These are phyloP conservation scores for Fusarium foetens DNA, from an alignment of 2,329 filamentous ascomycete genomes.

Conservation along the genomic window DNA sequence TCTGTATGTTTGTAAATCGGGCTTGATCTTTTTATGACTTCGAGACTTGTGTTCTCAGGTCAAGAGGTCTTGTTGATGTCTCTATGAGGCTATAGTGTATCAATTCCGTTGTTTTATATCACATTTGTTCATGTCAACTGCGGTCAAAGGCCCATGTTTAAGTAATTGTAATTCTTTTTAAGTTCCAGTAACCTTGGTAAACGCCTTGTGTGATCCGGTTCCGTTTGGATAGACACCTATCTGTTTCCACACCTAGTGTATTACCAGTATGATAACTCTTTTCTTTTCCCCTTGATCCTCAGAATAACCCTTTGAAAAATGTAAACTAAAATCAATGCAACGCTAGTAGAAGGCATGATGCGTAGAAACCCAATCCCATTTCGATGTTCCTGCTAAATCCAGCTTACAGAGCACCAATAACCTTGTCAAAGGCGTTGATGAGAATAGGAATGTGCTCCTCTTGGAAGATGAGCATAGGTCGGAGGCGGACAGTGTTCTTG, in stretches of 20 bases:
- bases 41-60: neutral
- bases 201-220: constrained; percentile 40
- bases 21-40: neutral
- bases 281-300: constrained; percentile 18
- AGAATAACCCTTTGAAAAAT: constrained; percentile 19
- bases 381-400: constrained; percentile 12
- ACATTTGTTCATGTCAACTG: neutral
- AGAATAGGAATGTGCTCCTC: constrained; percentile 65
- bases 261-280: constrained; percentile 30
- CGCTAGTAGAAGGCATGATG: constrained; percentile 43
- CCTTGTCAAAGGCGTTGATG: constrained; percentile 45
- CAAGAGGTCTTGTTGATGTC: neutral
- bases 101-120: neutral
- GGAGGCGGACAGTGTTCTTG: constrained; percentile 73
- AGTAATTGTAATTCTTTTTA: constrained; percentile 24
- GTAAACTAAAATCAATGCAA: constrained; percentile 38
- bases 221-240: constrained; percentile 36
- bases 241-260: constrained; percentile 35
- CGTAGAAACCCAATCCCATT: constrained; percentile 24
- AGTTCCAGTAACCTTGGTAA: constrained; percentile 33
- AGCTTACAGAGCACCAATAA: constrained; percentile 43
- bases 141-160: neutral
- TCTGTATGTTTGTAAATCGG: neutral
- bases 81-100: neutral
- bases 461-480: constrained; percentile 86